Percentiles rank a stretch among this genome's conserved stretches.
phyloP scores from a whole-genome alignment of 1,284 basidiomycete genomes.

The Microbotryum saponariae region DNA sequence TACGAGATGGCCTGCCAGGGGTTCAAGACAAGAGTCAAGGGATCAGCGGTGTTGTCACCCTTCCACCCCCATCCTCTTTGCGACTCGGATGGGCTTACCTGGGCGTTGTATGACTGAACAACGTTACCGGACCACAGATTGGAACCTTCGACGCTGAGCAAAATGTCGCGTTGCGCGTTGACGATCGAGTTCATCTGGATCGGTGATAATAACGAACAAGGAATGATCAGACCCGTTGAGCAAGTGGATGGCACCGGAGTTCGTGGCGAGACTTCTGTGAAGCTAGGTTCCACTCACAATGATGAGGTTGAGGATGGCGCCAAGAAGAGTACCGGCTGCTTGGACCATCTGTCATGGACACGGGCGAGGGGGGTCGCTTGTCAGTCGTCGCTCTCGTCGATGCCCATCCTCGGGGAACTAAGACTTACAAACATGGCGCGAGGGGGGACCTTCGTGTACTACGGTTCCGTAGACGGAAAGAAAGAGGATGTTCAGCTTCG shows the following conservation, averaged over 20 bases:
- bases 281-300: neutral
- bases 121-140: constrained; percentile 53
- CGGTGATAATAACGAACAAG: constrained; percentile 42
- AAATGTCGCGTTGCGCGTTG: constrained; percentile 47
- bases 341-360: constrained; percentile 39
- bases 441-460: constrained; percentile 32
- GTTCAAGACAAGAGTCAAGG: too few species aligned
- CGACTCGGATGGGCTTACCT: constrained; percentile 31
- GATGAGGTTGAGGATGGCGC: constrained; percentile 42
- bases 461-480: neutral
- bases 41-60: too few species aligned
- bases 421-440: constrained; percentile 42
- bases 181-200: constrained; percentile 48
- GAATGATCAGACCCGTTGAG: constrained; percentile 52
- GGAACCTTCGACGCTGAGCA: constrained; percentile 50
- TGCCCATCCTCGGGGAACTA: too few species aligned
- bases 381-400: too few species aligned
- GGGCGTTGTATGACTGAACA: constrained; percentile 51
- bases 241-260: constrained; percentile 46
- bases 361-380: too few species aligned
- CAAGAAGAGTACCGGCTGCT: constrained; percentile 47
- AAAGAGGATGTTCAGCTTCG: too few species aligned
- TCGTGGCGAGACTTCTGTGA: too few species aligned
- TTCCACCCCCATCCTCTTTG: too few species aligned
- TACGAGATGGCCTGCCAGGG: too few species aligned